Base-by-base conservation (phyloP, 2,329 filamentous ascomycete species). In the Talaromyces sp. region DNA sequence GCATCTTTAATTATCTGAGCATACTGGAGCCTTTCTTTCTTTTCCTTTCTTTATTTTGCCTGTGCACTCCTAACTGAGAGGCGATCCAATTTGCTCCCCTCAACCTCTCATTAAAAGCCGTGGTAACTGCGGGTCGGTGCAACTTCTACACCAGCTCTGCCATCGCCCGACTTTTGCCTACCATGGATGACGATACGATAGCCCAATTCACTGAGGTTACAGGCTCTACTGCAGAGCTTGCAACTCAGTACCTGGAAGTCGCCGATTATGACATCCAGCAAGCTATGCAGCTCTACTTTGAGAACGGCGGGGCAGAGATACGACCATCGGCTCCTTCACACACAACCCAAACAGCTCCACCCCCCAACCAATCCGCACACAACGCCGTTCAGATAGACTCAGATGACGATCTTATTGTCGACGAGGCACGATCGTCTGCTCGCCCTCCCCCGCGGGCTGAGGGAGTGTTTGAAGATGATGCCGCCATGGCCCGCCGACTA, bases 281-380 rank as follows among this genome's bases (percentile, higher is more conserved):
- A 70, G 95, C 95, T 27, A 88, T 97, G 68, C 86, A 91, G 70
- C 86, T 98, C 13, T 99, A 87, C 78, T 98, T 91, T 75, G 91
- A 96, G 71, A 95, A 89, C 72, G 90, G 89, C 50, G 92, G 93
- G 54, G 78, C 74, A 31, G 73, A 78, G 29, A 67, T 81, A 51
- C 66, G 77, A 64, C 69, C 76, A 80, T 61, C 76, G 76, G 65
- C 75, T 46, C 64, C 76, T 11, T 67, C 74, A 21, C 64, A 76
- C 46, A 67, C 71, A 46, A 64, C 66, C 26, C 70, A 61, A 55
- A 69, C 58, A 66, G 70, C 67, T 61, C 66, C 63, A 62, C 74
- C 58, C 50, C 66, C 64, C 6, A 66, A 63, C 10, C 77, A 76
- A 26, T 81, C 81, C 43, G 76, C 85, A 68, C 84, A 87, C 63